Percentiles rank a stretch among this genome's conserved stretches.
Conservation (phyloP, 148 eudicot genomes). For the Rhododendron vialii region DNA sequence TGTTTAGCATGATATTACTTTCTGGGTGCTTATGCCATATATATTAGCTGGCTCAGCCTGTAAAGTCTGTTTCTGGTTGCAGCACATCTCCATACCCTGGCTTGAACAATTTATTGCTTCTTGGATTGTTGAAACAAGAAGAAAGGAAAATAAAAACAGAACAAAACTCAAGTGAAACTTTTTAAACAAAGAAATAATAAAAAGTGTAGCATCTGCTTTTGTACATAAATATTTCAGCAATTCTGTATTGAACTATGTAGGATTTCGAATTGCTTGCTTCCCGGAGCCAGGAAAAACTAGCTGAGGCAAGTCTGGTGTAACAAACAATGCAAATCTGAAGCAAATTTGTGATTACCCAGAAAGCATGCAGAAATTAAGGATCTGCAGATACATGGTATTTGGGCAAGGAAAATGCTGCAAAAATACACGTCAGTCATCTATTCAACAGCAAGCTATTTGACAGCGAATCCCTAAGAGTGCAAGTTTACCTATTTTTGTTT, state of each 20-base stretch:
- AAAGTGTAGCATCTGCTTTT: not conserved
- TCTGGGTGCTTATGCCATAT: not conserved
- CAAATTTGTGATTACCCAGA: not conserved
- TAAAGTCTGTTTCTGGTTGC: not conserved
- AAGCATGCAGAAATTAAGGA: not conserved
- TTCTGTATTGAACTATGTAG: constrained; percentile 32
- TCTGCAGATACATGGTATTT: not conserved
- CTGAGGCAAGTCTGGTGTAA: constrained; percentile 48
- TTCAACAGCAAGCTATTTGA: not conserved
- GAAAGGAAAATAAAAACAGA: not conserved
- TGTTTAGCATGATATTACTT: not conserved
- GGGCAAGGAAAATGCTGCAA: not conserved
- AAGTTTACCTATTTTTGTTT: not conserved
- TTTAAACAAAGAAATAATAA: not conserved
- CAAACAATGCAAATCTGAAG: not conserved
- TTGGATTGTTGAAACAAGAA: not conserved
- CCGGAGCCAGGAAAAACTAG: constrained; percentile 37
- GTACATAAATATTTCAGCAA: not conserved
- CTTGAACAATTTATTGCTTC: not conserved
- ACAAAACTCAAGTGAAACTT: not conserved
- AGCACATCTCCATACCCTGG: not conserved
- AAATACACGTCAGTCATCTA: not conserved
- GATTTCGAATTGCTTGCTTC: constrained; percentile 54
- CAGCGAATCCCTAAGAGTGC: not conserved
- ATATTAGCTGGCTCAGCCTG: not conserved